phyloP scores from a whole-genome alignment of 345 rosid species.

The Acer campestre region DNA sequence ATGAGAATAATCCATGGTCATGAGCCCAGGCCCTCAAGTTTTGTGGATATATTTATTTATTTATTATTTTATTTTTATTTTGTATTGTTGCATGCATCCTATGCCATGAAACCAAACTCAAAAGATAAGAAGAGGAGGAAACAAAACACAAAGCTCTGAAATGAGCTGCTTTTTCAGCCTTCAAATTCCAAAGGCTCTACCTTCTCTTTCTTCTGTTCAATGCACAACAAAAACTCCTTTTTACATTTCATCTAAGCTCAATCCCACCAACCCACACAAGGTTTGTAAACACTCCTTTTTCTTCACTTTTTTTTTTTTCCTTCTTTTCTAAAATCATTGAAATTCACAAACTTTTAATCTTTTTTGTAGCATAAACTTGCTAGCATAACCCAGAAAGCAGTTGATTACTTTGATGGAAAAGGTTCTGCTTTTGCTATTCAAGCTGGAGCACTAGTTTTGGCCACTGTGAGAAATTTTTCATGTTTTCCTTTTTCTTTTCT shows the following conservation, averaged over 20 bases:
- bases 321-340: not conserved
- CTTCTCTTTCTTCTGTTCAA: constrained; percentile 30
- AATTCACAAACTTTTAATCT: not conserved
- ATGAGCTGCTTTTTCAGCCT: constrained; percentile 42
- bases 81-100: not conserved
- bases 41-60: not conserved
- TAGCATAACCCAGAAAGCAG: constrained; percentile 26
- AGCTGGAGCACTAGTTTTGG: constrained; percentile 51
- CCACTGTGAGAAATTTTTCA: constrained; percentile 37
- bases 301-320: not conserved
- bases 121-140: not conserved
- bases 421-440: constrained; percentile 52
- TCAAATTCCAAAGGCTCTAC: constrained; percentile 40
- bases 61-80: not conserved
- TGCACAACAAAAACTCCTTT: constrained; percentile 17
- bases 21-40: not conserved
- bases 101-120: constrained; percentile 1
- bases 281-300: constrained; percentile 17
- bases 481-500: not conserved
- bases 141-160: constrained; percentile 6
- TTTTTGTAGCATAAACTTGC: constrained; percentile 27
- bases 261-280: constrained; percentile 27
- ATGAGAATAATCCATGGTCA: not conserved
- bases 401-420: constrained; percentile 29
- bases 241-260: constrained; percentile 28